Conservation (phyloP, 371 early-diverging fungal genomes). For the Paraphysoderma sedebokerense region DNA sequence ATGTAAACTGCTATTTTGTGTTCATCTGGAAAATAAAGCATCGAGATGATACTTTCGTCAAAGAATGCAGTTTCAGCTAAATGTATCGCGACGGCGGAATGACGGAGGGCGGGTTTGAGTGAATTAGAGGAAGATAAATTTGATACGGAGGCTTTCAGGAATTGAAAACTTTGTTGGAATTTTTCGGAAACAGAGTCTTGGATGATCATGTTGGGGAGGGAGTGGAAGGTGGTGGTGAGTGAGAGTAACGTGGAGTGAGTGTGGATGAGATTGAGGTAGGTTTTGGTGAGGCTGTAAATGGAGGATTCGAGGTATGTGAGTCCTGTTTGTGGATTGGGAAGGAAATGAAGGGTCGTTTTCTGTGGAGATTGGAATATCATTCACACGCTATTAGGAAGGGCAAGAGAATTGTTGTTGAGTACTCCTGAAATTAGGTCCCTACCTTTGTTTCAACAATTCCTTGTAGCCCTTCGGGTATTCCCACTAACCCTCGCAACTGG, state of each 20-base stretch:
- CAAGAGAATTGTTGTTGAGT: conserved; percentile 6
- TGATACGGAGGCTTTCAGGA: conserved; percentile 4
- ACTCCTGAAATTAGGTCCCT: neutral
- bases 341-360: neutral
- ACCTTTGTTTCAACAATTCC: conserved; percentile 1
- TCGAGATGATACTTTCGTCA: conserved; percentile 88
- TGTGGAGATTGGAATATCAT: conserved; percentile 5
- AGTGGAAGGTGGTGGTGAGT: conserved; percentile 49
- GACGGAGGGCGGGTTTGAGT: conserved; percentile 9
- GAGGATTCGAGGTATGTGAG: conserved; percentile 61
- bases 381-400: conserved; percentile 14
- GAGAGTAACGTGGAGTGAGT: conserved; percentile 59
- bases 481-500: conserved; percentile 64
- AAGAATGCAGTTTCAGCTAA: conserved; percentile 80
- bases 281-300: conserved; percentile 39
- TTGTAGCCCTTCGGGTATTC: conserved; percentile 30
- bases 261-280: conserved; percentile 45
- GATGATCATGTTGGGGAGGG: conserved; percentile 84
- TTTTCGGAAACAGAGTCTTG: conserved; percentile 11
- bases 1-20: conserved; percentile 92
- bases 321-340: conserved; percentile 11
- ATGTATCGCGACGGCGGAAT: conserved; percentile 41
- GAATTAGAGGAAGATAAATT: conserved; percentile 19
- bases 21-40: conserved; percentile 93
- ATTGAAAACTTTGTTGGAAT: conserved; percentile 1